Evolutionary conservation across 1,284 basidiomycete genomes (phyloP).

Genomic region (Ceratobasidium papillatum): DNA sequence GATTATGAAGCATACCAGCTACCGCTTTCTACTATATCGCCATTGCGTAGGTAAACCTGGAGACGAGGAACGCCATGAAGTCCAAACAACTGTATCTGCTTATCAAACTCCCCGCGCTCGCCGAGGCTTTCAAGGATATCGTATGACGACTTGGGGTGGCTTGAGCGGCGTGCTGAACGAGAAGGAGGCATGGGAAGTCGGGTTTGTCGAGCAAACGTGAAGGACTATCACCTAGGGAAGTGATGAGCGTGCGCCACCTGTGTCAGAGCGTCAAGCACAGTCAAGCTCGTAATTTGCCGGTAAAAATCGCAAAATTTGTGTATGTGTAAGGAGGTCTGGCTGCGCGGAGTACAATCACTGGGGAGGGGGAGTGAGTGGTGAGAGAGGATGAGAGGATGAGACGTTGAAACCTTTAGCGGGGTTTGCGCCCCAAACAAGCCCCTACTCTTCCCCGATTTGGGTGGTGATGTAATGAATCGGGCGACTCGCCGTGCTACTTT

Average conservation of each 20-base stretch:
- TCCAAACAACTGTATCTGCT: constrained; percentile 17
- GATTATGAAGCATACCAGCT: constrained; percentile 11
- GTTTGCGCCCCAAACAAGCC: constrained; percentile 30
- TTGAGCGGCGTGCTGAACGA: too few species aligned
- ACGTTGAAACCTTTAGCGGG: not conserved
- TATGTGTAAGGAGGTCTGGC: too few species aligned
- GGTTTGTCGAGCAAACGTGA: too few species aligned
- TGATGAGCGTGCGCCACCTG: too few species aligned
- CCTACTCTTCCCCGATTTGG: constrained; percentile 24
- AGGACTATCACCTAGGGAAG: too few species aligned
- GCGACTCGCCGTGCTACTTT: too few species aligned
- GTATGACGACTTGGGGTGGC: too few species aligned
- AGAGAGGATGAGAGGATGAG: not conserved
- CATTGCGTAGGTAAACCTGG: not conserved
- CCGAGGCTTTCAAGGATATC: not conserved
- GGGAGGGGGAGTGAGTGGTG: not conserved
- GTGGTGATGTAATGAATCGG: not conserved
- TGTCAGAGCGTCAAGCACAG: too few species aligned
- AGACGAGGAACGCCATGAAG: not conserved
- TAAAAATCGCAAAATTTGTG: too few species aligned
- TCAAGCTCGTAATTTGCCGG: too few species aligned
- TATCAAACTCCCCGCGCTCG: not conserved
- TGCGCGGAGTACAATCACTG: too few species aligned
- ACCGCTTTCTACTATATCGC: not conserved
- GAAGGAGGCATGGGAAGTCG: too few species aligned